Evolutionary conservation across 805 yeast genomes (phyloP), one percentile per base, ranked within the genome.

Genomic region (Hemisphaericaspora nanyangensis): DNA sequence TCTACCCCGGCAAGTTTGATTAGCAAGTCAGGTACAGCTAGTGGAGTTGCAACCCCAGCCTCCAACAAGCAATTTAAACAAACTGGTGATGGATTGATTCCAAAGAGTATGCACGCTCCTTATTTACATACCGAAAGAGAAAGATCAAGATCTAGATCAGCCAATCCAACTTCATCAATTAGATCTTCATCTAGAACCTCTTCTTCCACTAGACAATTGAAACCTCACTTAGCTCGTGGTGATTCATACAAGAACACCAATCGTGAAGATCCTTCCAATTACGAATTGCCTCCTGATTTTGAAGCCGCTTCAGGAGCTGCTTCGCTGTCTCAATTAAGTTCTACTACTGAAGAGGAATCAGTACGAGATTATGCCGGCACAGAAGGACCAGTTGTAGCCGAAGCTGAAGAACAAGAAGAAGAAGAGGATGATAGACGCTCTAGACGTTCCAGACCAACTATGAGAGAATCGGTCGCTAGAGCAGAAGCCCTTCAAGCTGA

Each of bases 161-260:
- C 43, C n/a, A 48, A 56, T 6, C 48, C 56, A 39, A 43, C 47
- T 30, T 27, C 28, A 16, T 29, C 28, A 18, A 17, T 26, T 12
- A 36, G 38, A 18, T 45, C 60, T 7, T 48, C 58, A 4, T 45
- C 61, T 10, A 49, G 58, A 2, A 38, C 48, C 17, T 40, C 49
- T 11, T 45, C 51, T 19, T 29, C 50, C 3, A 26, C 37, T 6
- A 20, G 18, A n/a, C 26, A 32, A 4, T 29, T 38, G 11, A 42
- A 39, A 40, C 88, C 89, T 1, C 86, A 82, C 59, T 66, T 84
- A 50, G 90, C 91, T 2, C 70, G 85, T 44, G 93, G 91, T 27
- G 90, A 82, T 46, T 79, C 89, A 1, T 83, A 83, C 54, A 85
- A 81, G 50, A 74, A 76, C 50, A 76, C 79, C 8, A 66, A 70